Base-by-base conservation (phyloP, 192 early-diverging fungal genomes). In the Gigaspora rosea region DNA sequence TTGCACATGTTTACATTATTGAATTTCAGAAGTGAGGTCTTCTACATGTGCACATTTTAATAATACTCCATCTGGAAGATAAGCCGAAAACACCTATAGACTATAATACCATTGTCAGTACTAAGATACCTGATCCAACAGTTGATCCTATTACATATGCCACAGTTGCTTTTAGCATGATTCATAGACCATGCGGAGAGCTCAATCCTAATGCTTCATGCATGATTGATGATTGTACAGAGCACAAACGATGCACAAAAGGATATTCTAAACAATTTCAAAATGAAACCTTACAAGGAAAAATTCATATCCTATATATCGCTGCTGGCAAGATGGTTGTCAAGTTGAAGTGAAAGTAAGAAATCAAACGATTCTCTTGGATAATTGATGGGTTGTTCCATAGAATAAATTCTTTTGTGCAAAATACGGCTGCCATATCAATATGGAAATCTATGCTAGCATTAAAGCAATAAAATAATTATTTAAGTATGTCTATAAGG, bases 11-110 rank as follows among this genome's bases (percentile, higher is more conserved):
- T 12, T 58, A 68, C 61, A 71, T 79, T 1, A 76, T 85, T 56
- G 84, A 85, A 62, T 85, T 83, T 36, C 81, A 85, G 36, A 85
- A 83, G 36, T 54, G 84, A 3, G 84, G 81, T 7, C 49, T 85
- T 16, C 80, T 80, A 66, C 80, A 85, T 68, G 78, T 62, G 0
- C 78, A 85, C n/a, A 82, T 85, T 12, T 73, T 82, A 3, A 71
- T 81, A 0, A 82, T 83, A 35, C 18, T 82, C 3, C 11, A 71
- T 20, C n/a, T 41, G 1, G 12, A 16, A 12, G 15, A 70, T 67
- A 84, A 78, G 48, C 41, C n/a, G 27, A 52, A 47, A 49, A 78
- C 76, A 20, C 22, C 62, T 33, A 49, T 69, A 3, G 61, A 80
- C 11, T 77, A 49, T 72, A 72, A 84, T 74, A 8, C 5, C n/a